phyloP scores from a whole-genome alignment of 2,329 filamentous ascomycete genomes.

The Cladosporium sp. region DNA sequence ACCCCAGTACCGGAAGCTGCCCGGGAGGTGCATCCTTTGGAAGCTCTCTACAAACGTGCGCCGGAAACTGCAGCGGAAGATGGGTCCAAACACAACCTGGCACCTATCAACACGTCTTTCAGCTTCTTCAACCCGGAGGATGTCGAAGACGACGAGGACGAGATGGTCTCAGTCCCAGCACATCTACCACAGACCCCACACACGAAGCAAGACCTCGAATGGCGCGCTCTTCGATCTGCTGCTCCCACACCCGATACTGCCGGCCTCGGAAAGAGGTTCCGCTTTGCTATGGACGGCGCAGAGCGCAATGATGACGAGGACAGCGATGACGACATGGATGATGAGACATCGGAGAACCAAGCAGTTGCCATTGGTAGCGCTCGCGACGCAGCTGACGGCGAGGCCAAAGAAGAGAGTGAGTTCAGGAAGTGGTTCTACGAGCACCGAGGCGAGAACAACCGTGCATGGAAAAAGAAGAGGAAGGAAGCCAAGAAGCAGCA shows the following conservation, averaged over 20 bases:
- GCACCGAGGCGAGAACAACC: constrained; percentile 49
- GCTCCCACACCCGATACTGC: constrained; percentile 95
- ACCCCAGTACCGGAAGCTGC: neutral
- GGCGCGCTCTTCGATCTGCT: constrained; percentile 75
- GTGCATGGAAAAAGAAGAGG: constrained; percentile 56
- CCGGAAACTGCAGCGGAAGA: constrained; percentile 43
- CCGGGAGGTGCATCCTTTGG: constrained; percentile 72
- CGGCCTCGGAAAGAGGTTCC: constrained; percentile 65
- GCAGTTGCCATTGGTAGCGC: constrained; percentile 10
- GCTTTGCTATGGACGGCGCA: constrained; percentile 50
- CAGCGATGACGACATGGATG: constrained; percentile 27
- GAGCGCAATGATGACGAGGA: constrained; percentile 49
- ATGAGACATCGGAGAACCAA: neutral
- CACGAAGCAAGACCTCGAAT: constrained; percentile 74
- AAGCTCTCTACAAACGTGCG: constrained; percentile 83
- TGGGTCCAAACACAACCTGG: constrained; percentile 41
- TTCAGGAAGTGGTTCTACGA: constrained; percentile 64
- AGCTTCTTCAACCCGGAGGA: constrained; percentile 68
- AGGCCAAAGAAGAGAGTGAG: constrained; percentile 51
- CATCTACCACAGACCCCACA: constrained; percentile 74
- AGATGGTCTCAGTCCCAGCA: constrained; percentile 20
- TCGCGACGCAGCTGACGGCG: constrained; percentile 19
- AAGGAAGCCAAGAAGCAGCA: constrained; percentile 62
- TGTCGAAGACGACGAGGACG: constrained; percentile 40
- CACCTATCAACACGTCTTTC: constrained; percentile 61